Evolutionary conservation across 2,329 filamentous ascomycete genomes (phyloP), one percentile per base, ranked within the genome.

Genomic region (Blumeria hordei): DNA sequence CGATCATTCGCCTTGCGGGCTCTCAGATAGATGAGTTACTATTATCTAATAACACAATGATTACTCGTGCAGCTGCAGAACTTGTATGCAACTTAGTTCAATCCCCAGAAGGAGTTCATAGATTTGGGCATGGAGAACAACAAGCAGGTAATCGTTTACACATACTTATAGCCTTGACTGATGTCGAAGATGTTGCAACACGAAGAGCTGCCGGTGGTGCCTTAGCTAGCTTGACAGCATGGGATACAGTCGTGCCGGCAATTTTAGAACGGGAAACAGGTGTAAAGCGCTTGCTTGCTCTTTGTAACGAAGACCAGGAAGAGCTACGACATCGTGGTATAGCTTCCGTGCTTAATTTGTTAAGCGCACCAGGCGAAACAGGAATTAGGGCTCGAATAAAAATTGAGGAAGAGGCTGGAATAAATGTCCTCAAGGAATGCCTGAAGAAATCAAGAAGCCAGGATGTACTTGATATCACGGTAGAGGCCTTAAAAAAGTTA

Each of bases 71-170:
- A 0, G 78, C 86, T 0, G 85, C 86, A 32, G 88, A 98, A 67
- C 74, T 98, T 2, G 74, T 95, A 21, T 98, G 92, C 70, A 98
- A 98, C 63, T 74, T 98, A 14, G 83, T 86, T 64, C 80, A 83
- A 56, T 74, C 74, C 1, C 76, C 80, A 0, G 74, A 80, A 37
- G 82, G 81, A 16, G 73, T 85, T 3, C 72, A 75, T 1, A 73
- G 83, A 33, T 90, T 86, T 61, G 81, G 80, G 0, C 81, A 84
- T 56, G 75, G 73, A 10, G 77, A 74, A 3, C 73, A 75, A 32
- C 76, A 82, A 58, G 84, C 87, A 0, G 76, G 75, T 32, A 80
- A 85, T 55, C 75, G 90, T 0, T 68, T 96, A 44, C 83, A 93
- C 64, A 79, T 96, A 41, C 71, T 98, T 0, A 75, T 95, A 11